Base-by-base conservation (phyloP, 139 green algal species). In the Chlorella sp. region DNA sequence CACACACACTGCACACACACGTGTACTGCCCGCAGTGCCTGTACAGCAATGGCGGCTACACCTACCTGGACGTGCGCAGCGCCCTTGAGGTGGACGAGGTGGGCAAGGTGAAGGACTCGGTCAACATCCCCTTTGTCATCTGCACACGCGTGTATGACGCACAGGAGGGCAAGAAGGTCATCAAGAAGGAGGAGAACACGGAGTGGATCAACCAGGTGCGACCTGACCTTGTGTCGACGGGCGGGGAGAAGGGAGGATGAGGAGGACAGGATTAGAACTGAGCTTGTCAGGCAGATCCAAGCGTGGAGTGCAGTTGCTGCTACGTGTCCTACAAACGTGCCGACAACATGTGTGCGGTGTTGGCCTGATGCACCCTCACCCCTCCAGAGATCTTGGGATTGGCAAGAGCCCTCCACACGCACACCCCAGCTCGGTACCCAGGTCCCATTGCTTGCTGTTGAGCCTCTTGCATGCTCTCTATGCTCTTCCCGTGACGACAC, bases 51-150 rank as follows among this genome's bases (percentile, higher is more conserved):
- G n/a, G n/a, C 34, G 89, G 88, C 27, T 96, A 88, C 64, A 86
- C 71, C 3, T 95, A 91, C 77, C 79, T 96, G 33, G 90, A 96
- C 77, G 90, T 96, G 50, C 83, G 90, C 55, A 82, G 84, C 1
- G 33, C 69, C 24, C 74, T 93, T 27, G 90, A 96, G 77, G 49
- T 80, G 3, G 80, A 94, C 1, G 86, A 89, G 64, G 80, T 90
- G 6, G 90, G 90, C 80, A 91, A 87, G 82, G 80, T 88, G 4
- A 83, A 77, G 62, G 72, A 71, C 65, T 77, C 55, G 35, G 85
- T 95, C 59, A 94, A 94, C 83, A 72, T 95, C 24, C 85, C 87
- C 17, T 75, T 86, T 5, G 66, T 84, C 17, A 61, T 74, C 42
- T 62, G 71, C 27, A 82, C 70, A 69, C 67, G 72, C 23, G 75